Percentiles rank a stretch among this genome's conserved stretches.
Conservation (phyloP, 1,284 basidiomycete species). For the Cutaneotrichosporon sp. region DNA sequence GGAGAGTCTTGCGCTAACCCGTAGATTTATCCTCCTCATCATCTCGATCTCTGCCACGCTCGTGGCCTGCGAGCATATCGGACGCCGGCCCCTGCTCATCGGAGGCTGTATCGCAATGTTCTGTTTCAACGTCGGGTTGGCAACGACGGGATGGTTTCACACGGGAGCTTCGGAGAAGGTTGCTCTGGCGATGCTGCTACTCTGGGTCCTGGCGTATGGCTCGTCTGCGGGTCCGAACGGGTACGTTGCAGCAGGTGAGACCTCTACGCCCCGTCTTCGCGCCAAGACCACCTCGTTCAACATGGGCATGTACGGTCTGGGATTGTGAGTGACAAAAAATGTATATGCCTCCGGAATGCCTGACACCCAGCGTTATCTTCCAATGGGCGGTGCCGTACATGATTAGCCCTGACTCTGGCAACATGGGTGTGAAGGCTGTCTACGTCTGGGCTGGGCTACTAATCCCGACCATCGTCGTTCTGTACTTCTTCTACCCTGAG, state of each 20-base stretch:
- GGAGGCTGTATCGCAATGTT: conserved; percentile 23
- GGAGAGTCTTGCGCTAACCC: conserved; percentile 2
- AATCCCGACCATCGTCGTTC: background rate
- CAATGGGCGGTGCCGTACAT: conserved; percentile 25
- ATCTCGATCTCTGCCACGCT: conserved; percentile 9
- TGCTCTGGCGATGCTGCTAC: conserved; percentile 17
- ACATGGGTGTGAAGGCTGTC: background rate
- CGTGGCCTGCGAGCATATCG: conserved; percentile 19
- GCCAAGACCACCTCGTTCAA: conserved; percentile 24
- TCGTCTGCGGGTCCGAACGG: conserved; percentile 21
- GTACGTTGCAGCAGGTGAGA: conserved; percentile 20
- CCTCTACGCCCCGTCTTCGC: conserved; percentile 19
- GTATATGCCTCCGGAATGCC: too few species aligned
- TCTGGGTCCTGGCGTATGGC: conserved; percentile 24
- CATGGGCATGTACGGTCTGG: background rate
- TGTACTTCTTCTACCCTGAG: conserved; percentile 19
- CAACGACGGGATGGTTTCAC: conserved; percentile 13
- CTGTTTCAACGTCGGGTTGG: conserved; percentile 24
- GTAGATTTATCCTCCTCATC: background rate
- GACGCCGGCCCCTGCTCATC: conserved; percentile 24
- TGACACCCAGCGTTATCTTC: conserved; percentile 26
- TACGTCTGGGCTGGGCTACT: background rate
- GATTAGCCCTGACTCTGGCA: background rate
- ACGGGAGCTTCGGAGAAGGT: conserved; percentile 10
- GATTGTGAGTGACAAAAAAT: too few species aligned